Percentiles rank a stretch among this genome's conserved stretches.
Conservation (phyloP, 2,329 filamentous ascomycete genomes). For the Xylariaceae sp. region DNA sequence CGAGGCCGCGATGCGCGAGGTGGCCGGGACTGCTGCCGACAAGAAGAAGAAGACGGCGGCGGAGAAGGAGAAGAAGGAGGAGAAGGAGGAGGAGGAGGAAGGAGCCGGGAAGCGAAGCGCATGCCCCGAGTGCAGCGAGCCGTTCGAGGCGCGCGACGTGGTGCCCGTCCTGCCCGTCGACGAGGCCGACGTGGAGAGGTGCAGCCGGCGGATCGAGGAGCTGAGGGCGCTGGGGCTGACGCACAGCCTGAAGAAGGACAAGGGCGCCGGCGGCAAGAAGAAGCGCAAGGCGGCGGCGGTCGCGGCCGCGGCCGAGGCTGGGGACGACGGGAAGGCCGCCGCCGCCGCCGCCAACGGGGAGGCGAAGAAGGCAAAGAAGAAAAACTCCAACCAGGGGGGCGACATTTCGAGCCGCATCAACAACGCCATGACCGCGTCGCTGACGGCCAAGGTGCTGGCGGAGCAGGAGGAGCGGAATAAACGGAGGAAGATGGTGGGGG, state of each 20-base stretch:
- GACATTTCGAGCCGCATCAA: constrained; percentile 60
- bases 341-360: constrained; percentile 9
- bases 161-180: constrained; percentile 73
- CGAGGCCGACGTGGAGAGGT: constrained; percentile 60
- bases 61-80: neutral
- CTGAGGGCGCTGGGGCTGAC: constrained; percentile 66
- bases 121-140: constrained; percentile 66
- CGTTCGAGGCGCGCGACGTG: constrained; percentile 66
- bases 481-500: constrained; percentile 57
- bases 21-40: constrained; percentile 30
- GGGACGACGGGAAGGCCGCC: constrained; percentile 28
- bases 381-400: constrained; percentile 24
- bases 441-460: constrained; percentile 79
- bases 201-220: constrained; percentile 59
- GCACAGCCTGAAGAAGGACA: constrained; percentile 82
- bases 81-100: too few relatives aligned
- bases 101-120: too few relatives aligned
- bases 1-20: constrained; percentile 75
- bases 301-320: too few relatives aligned
- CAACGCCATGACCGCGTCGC: constrained; percentile 73
- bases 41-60: constrained; percentile 26
- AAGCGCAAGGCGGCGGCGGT: constrained; percentile 42
- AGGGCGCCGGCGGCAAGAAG: constrained; percentile 59
- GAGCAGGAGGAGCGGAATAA: constrained; percentile 83
- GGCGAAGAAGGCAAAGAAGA: constrained; percentile 44